A percentile compares a stretch with the other conserved stretches of the same genome.
Evolutionary conservation across 805 yeast species (phyloP).

Genomic region (Tetrapisispora taiwanensis): DNA sequence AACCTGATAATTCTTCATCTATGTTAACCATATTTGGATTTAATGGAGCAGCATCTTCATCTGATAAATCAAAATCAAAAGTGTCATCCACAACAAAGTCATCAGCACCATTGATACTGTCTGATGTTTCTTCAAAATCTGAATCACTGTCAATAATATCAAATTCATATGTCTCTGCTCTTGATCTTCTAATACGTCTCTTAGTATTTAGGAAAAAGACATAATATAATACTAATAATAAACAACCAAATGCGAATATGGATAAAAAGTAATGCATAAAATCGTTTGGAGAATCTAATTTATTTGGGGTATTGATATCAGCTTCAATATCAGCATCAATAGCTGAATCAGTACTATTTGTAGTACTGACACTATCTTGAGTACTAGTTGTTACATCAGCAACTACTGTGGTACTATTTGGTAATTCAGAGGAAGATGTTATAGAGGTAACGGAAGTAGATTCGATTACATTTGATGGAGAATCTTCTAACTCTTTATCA

Average conservation of each 20-base stretch:
- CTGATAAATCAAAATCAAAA: constrained; percentile 28
- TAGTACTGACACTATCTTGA: background rate
- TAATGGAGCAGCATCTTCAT: constrained; percentile 17
- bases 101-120: constrained; percentile 12
- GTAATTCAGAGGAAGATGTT: background rate
- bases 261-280: constrained; percentile 54
- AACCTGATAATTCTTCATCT: constrained; percentile 1
- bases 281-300: constrained; percentile 33
- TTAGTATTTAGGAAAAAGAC: constrained; percentile 35
- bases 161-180: constrained; percentile 66
- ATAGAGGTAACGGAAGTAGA: background rate
- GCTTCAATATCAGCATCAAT: constrained; percentile 12
- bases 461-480: constrained; percentile 3
- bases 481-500: constrained; percentile 14
- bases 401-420: background rate
- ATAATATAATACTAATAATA: constrained; percentile 35
- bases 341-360: background rate
- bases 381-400: background rate
- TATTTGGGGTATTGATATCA: constrained; percentile 21
- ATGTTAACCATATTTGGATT: background rate
- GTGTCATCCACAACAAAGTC: constrained; percentile 19
- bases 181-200: constrained; percentile 41
- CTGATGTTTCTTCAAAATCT: constrained; percentile 28
- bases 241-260: constrained; percentile 49
- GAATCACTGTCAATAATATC: constrained; percentile 65